Percentiles rank a stretch among this genome's conserved stretches.
Evolutionary conservation across 2,329 filamentous ascomycete species (phyloP).

Genomic region (Malbranchea zuffiana): DNA sequence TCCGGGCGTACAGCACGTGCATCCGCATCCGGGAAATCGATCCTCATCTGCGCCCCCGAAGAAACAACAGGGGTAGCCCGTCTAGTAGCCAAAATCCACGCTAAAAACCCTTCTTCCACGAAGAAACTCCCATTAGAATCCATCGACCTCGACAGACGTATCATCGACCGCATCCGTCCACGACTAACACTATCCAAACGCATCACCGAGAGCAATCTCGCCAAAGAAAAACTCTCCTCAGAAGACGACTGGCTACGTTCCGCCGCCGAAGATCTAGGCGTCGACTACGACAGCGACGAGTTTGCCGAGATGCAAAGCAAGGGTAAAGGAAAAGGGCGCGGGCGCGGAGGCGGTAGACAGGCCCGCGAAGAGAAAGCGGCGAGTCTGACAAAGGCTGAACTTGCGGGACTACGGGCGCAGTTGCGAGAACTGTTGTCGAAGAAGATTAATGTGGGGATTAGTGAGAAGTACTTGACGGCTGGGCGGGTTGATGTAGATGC

Average conservation of each 20-base stretch:
- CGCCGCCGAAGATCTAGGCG: slow-evolving; percentile 83
- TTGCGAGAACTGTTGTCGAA: slow-evolving; percentile 58
- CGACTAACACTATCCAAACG: slow-evolving; percentile 73
- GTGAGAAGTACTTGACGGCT: slow-evolving; percentile 73
- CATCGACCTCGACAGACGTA: slow-evolving; percentile 69
- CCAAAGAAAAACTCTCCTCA: slow-evolving; percentile 75
- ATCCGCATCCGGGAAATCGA: slow-evolving; percentile 62
- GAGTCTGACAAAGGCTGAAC: slow-evolving; percentile 59
- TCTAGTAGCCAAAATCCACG: slow-evolving; percentile 73
- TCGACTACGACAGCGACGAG: slow-evolving; percentile 86
- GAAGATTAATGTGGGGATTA: slow-evolving; percentile 77
- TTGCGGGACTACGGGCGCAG: slow-evolving; percentile 59
- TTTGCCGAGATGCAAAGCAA: slow-evolving; percentile 50
- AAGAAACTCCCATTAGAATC: slow-evolving; percentile 57
- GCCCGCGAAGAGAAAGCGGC: slow-evolving; percentile 62
- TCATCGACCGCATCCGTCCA: slow-evolving; percentile 64
- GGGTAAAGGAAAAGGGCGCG: slow-evolving; percentile 55
- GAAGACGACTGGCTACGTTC: slow-evolving; percentile 75
- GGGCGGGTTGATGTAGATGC: slow-evolving; percentile 72
- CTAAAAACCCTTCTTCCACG: slow-evolving; percentile 35
- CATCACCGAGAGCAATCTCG: slow-evolving; percentile 69
- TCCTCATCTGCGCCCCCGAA: slow-evolving; percentile 82
- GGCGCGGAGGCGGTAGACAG: slow-evolving; percentile 62
- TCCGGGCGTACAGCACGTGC: slow-evolving; percentile 90
- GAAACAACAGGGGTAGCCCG: slow-evolving; percentile 77